These are phyloP conservation scores for Drechslera avenae DNA, from an alignment of 2,329 filamentous ascomycete genomes.

Conservation along the genomic window DNA sequence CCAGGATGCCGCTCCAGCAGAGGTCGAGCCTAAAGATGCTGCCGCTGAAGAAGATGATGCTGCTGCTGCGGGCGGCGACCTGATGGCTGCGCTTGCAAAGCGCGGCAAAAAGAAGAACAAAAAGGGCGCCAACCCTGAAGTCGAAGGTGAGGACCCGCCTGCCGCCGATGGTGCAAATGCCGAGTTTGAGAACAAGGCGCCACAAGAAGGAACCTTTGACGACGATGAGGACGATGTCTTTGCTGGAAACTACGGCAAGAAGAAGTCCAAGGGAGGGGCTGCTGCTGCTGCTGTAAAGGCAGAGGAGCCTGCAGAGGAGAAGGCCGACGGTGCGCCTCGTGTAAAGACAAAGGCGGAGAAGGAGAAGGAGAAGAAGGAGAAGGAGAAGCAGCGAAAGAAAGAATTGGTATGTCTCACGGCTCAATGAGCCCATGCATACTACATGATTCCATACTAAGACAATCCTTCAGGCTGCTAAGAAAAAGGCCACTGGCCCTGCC, in stretches of 20 bases:
- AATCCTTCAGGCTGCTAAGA: constrained; percentile 55
- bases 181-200: constrained; percentile 68
- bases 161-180: constrained; percentile 46
- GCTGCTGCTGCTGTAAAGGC: constrained; percentile 46
- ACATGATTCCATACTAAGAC: constrained; percentile 9
- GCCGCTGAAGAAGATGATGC: constrained; percentile 58
- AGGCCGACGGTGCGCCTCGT: constrained; percentile 51
- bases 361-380: constrained; percentile 96
- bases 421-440: neutral
- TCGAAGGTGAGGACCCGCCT: constrained; percentile 67
- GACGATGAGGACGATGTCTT: constrained; percentile 83
- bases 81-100: constrained; percentile 58
- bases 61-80: constrained; percentile 54
- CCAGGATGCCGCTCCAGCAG: constrained; percentile 54
- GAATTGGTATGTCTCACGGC: constrained; percentile 72
- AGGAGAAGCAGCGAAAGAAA: constrained; percentile 98
- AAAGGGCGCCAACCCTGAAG: constrained; percentile 68
- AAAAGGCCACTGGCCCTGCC: constrained; percentile 61
- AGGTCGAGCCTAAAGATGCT: constrained; percentile 32
- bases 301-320: constrained; percentile 46
- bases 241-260: constrained; percentile 66
- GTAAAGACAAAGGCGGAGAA: constrained; percentile 98
- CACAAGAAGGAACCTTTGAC: constrained; percentile 73
- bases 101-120: constrained; percentile 84
- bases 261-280: constrained; percentile 68